Evolutionary conservation across 2,329 filamentous ascomycete genomes (phyloP), one percentile per base, ranked within the genome.

Genomic region (Pseudovirgaria hyperparasitica): DNA sequence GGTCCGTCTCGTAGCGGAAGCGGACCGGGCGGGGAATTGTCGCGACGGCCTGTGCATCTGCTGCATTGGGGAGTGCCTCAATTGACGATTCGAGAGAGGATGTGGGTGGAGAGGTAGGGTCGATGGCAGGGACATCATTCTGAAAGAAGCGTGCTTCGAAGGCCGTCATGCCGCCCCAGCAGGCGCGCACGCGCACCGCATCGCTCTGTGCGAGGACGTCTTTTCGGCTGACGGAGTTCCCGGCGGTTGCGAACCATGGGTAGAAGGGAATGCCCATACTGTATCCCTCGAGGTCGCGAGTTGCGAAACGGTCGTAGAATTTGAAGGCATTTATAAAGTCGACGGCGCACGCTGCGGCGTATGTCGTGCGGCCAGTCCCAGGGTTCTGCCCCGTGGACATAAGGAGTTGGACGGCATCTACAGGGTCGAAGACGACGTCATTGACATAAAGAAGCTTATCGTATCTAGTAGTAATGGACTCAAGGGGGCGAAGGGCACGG

Each of bases 151-250:
- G 54, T 2, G 69, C 72, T 42, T 76, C 65, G 50, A 75, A 75
- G 2, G 70, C 70, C 3, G 72, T 74, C 69, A 84, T 82, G 13
- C 80, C 80, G 27, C 77, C 76, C 80, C 79, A 85, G 52, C 80
- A 85, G 36, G 73, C 75, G 40, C 67, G 69, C 2, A 84, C 78
- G 6, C 72, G 66, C 2, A 85, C 77, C 0, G 76, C 69, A 37
- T 76, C 71, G 19, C 49, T 63, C 29, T 71, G 67, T 0, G 56
- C 57, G 2, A 80, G 49, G 11, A 82, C 72, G 44, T 79, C 76
- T 4, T 61, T 57, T 23, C 77, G 63, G 54, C 54, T 60, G n/a
- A 40, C 45, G 1, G 58, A 70, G 9, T 63, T 48, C 2, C 68
- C 68, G 2, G 54, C 57, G 23, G 46, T 52, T 4, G 69, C 63